Percentiles rank a stretch among this genome's conserved stretches.
These are phyloP conservation scores for Tulasnella sp. DNA, from an alignment of 768 basidiomycete species.

Conservation along the genomic window DNA sequence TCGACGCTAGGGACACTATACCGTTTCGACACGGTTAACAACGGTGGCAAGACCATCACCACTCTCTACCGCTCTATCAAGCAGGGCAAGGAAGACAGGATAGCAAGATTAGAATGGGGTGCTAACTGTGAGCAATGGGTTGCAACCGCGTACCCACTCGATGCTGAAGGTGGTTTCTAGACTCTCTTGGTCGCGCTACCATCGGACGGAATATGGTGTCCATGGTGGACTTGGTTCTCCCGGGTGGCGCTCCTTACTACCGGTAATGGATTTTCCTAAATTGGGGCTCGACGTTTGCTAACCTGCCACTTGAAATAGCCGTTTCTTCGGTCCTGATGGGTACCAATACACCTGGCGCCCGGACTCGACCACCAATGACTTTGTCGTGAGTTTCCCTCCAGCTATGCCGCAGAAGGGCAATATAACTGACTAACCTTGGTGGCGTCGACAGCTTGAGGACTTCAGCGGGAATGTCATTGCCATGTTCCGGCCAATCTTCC, in stretches of 20 bases:
- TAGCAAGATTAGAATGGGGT: conserved; percentile 87
- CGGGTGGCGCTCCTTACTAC: conserved; percentile 50
- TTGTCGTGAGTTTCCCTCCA: conserved; percentile 33
- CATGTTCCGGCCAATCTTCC: conserved; percentile 70
- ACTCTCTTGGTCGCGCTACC: conserved; percentile 79
- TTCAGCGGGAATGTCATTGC: conserved; percentile 61
- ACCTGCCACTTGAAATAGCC: conserved; percentile 47
- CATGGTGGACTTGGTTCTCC: conserved; percentile 81
- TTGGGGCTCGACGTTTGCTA: not conserved
- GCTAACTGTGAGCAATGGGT: conserved; percentile 51
- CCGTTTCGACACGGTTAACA: conserved; percentile 36
- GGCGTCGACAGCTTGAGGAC: conserved; percentile 65
- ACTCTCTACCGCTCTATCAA: conserved; percentile 75
- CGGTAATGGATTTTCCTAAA: conserved; percentile 39
- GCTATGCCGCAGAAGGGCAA: conserved; percentile 60
- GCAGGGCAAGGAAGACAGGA: conserved; percentile 78
- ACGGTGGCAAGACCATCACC: conserved; percentile 45
- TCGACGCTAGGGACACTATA: conserved; percentile 48
- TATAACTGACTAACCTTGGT: conserved; percentile 45
- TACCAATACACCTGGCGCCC: conserved; percentile 79
- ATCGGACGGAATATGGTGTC: conserved; percentile 80
- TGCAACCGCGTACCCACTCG: not conserved
- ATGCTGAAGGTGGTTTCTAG: conserved; percentile 3
- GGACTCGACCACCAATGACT: conserved; percentile 28
- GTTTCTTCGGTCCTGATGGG: conserved; percentile 82